These are phyloP conservation scores for Knufia fluminis DNA, from an alignment of 2,329 filamentous ascomycete species.

Conservation along the genomic window DNA sequence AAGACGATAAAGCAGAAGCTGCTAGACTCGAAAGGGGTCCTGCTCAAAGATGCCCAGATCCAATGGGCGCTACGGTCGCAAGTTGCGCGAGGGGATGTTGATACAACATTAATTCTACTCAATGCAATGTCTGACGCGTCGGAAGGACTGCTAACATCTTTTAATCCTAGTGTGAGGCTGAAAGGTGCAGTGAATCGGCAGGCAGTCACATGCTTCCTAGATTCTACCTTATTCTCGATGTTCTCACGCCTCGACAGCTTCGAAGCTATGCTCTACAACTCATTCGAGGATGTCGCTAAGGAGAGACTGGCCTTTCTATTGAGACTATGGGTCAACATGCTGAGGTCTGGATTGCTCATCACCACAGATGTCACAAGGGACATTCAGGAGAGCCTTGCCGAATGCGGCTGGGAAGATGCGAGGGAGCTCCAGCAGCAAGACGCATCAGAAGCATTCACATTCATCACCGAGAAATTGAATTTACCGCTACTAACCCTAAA, in stretches of 20 bases:
- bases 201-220: conserved; percentile 87
- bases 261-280: conserved; percentile 79
- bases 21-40: conserved; percentile 44
- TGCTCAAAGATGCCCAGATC: conserved; percentile 53
- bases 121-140: conserved; percentile 71
- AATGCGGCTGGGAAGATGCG: conserved; percentile 84
- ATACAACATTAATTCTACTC: conserved; percentile 67
- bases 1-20: conserved; percentile 46
- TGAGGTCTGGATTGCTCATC: conserved; percentile 76
- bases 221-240: conserved; percentile 89
- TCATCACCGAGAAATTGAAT: conserved; percentile 83
- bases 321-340: conserved; percentile 85
- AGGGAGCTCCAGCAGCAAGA: conserved; percentile 75
- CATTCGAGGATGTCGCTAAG: conserved; percentile 62
- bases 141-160: conserved; percentile 66
- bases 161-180: conserved; percentile 62
- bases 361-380: conserved; percentile 77
- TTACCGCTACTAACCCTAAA: conserved; percentile 81
- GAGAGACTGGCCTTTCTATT: conserved; percentile 68
- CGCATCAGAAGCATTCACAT: conserved; percentile 88
- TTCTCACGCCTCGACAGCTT: conserved; percentile 84
- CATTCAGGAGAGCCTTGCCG: conserved; percentile 70
- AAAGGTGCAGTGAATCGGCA: conserved; percentile 78
- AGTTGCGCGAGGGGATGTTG: conserved; percentile 59
- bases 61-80: conserved; percentile 52